These are phyloP conservation scores for Mucor mucedo DNA, from an alignment of 371 early-diverging fungal species.

Conservation along the genomic window DNA sequence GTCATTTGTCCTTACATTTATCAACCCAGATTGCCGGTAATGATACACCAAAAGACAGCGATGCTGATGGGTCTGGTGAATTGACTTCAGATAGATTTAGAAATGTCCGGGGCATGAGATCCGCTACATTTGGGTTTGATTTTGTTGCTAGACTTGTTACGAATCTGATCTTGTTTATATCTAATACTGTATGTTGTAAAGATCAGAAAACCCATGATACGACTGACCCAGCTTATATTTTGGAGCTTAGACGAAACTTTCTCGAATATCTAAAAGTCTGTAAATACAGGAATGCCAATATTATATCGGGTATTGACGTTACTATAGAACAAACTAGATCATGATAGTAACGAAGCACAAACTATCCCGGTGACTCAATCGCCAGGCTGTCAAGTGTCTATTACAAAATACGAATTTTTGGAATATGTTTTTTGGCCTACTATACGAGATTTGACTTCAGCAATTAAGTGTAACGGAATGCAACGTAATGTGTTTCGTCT, in stretches of 20 bases:
- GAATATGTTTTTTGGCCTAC: slow-evolving; percentile 11
- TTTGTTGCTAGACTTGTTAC: slow-evolving; percentile 6
- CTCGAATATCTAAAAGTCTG: neutral
- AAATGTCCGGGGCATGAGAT: slow-evolving; percentile 9
- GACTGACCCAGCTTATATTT: neutral
- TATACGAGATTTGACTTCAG: slow-evolving; percentile 1
- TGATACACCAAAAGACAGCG: too few relatives aligned
- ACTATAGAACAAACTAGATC: neutral
- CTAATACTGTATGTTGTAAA: neutral
- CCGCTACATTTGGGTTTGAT: neutral
- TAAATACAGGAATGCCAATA: neutral
- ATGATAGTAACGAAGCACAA: slow-evolving; percentile 1
- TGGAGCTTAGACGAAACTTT: neutral
- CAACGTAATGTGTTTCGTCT: slow-evolving; percentile 3
- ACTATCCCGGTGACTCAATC: neutral
- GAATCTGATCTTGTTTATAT: neutral
- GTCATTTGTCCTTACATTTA: slow-evolving; percentile 3
- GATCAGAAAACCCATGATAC: neutral
- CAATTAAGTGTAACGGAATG: slow-evolving; percentile 1
- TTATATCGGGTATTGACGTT: neutral
- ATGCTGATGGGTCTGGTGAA: too few relatives aligned
- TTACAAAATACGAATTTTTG: slow-evolving; percentile 11
- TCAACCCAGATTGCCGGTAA: neutral
- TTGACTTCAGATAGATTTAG: neutral
- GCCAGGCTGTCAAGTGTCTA: neutral